Percentiles rank a stretch among this genome's conserved stretches.
These are phyloP conservation scores for Pseudevernia furfuracea DNA, from an alignment of 495 filamentous ascomycete genomes.

Conservation along the genomic window DNA sequence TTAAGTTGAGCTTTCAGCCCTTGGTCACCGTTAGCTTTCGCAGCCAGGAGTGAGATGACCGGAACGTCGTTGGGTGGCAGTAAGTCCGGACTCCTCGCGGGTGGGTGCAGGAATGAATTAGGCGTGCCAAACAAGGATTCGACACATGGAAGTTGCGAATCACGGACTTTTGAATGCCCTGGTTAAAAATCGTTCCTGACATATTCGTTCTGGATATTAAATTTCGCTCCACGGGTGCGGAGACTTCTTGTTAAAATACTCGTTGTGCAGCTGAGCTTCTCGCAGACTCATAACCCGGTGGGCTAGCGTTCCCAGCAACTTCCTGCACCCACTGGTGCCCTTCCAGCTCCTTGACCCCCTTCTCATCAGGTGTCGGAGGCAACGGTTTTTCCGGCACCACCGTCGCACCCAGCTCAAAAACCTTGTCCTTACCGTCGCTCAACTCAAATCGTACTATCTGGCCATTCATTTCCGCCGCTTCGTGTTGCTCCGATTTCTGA, in stretches of 20 bases:
- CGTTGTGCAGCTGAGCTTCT: neutral
- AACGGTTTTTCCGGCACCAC: conserved; percentile 1
- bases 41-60: no score
- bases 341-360: neutral
- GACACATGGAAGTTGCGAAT: no score
- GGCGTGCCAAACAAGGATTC: no score
- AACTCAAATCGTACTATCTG: neutral
- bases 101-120: no score
- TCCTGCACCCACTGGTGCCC: neutral
- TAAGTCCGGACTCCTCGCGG: no score
- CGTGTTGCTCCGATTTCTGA: neutral
- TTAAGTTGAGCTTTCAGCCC: no score
- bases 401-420: conserved; percentile 4
- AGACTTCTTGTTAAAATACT: neutral
- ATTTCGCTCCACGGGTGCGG: no score
- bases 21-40: no score
- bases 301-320: neutral
- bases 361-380: conserved; percentile 1
- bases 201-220: no score
- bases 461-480: conserved; percentile 1
- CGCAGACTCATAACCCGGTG: neutral
- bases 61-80: no score
- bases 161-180: no score
- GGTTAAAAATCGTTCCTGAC: no score
- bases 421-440: conserved; percentile 2